Evolutionary conservation across 768 basidiomycete genomes (phyloP), one percentile per base, ranked within the genome.

Genomic region (Mycena crocata): DNA sequence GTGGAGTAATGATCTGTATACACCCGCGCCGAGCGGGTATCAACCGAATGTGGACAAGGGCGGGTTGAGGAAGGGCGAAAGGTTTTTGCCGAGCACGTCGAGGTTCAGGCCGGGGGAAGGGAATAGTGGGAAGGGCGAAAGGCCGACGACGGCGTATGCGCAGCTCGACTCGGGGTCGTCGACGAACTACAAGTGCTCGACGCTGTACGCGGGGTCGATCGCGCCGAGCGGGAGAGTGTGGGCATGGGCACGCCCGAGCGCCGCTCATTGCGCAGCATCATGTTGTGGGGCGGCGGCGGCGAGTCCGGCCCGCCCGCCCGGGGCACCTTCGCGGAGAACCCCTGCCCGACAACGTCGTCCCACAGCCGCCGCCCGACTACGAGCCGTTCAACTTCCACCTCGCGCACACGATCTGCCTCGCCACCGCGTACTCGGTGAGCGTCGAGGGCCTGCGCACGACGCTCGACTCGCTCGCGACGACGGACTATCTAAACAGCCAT

Each of bases 401-500:
- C 51, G 92, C 89, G 0, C 95, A 99, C 78, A 91, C 94, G 6
- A 96, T 99, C 71, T 94, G 95, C 74, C 90, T 99, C 49, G 98
- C 99, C 67, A 99, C 98, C 1, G 98, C 98, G 1, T 99, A 99
- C 78, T 98, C 97, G 0, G 98, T 99, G 79, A 96, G 95, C 5
- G 86, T 96, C 24, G 96, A 98, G 77, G 98, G 98, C 81, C 84
- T 99, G 2, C 89, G 97, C 40, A 99, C 98, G 21, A 99, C 98
- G 0, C 84, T 99, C n/a, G 98, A 99, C 78, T 98, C 98, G 2
- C 87, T 99, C 44, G 95, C 96, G 9, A 99, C 98, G 5, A 98
- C 97, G 32, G 98, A 99, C 79, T 99, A 98, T 76, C 97, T 98
- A 35, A 98, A 98, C 80, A 93, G 92, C 71, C 98, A 99, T 84